These are phyloP conservation scores for Hymenoscyphus occultus DNA, from an alignment of 2,329 filamentous ascomycete genomes.

Conservation along the genomic window DNA sequence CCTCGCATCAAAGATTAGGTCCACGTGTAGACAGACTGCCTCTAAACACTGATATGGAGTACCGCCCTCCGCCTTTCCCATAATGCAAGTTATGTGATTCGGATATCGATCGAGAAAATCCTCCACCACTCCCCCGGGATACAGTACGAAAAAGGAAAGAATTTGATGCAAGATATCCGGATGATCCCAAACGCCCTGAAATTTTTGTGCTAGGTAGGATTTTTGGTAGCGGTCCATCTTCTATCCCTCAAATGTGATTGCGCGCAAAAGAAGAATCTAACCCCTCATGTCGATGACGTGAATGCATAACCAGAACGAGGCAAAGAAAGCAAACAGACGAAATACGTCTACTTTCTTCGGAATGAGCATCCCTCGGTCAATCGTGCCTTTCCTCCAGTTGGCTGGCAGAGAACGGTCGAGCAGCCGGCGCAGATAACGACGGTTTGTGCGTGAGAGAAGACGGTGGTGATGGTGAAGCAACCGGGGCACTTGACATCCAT, in stretches of 20 bases:
- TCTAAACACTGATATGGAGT: constrained; percentile 51
- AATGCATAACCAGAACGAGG: constrained; percentile 31
- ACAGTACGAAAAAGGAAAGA: constrained; percentile 34
- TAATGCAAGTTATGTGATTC: constrained; percentile 42
- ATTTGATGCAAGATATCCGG: constrained; percentile 79
- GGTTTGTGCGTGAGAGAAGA: constrained; percentile 99
- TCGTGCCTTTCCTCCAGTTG: constrained; percentile 97
- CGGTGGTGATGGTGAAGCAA: constrained; percentile 99
- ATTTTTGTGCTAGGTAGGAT: constrained; percentile 47
- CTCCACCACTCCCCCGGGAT: constrained; percentile 35
- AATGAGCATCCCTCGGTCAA: constrained; percentile 99
- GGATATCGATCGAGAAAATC: constrained; percentile 32
- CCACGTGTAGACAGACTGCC: constrained; percentile 33
- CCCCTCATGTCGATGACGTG: constrained; percentile 32
- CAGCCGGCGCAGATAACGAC: constrained; percentile 99
- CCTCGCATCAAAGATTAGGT: constrained; percentile 48
- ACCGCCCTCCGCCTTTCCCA: constrained; percentile 52
- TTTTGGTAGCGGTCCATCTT: constrained; percentile 60
- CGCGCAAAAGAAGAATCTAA: constrained; percentile 31
- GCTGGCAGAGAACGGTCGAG: constrained; percentile 99
- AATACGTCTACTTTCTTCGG: constrained; percentile 91
- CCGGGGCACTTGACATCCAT: constrained; percentile 99
- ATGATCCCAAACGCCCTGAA: constrained; percentile 65
- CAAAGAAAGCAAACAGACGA: constrained; percentile 43
- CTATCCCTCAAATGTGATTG: constrained; percentile 62